Percentiles rank a stretch among this genome's conserved stretches.
These are phyloP conservation scores for Amauroascus niger DNA, from an alignment of 2,329 filamentous ascomycete genomes.

Conservation along the genomic window DNA sequence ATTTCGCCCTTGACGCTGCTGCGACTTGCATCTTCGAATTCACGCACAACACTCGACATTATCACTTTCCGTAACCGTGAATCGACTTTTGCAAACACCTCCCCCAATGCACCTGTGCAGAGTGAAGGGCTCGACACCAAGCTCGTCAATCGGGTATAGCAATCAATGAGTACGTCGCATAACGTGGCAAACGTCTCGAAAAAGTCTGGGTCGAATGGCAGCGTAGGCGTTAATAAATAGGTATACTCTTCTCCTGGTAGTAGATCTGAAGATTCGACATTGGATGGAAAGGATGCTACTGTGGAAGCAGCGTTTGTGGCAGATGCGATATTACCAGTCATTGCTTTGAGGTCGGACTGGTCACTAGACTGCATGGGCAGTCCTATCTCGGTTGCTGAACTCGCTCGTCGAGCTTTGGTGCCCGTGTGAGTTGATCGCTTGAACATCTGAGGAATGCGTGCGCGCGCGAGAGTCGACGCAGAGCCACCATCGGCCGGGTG, in stretches of 20 bases:
- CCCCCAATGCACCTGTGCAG: slow-evolving; percentile 61
- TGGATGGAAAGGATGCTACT: slow-evolving; percentile 29
- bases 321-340: slow-evolving; percentile 33
- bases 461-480: slow-evolving; percentile 61
- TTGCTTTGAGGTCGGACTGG: slow-evolving; percentile 40
- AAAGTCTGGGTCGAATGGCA: slow-evolving; percentile 95
- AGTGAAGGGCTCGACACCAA: slow-evolving; percentile 66
- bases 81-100: slow-evolving; percentile 86
- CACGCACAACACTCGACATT: slow-evolving; percentile 72
- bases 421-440: slow-evolving; percentile 51
- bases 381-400: slow-evolving; percentile 52
- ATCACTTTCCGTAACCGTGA: slow-evolving; percentile 78
- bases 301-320: slow-evolving; percentile 32
- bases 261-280: slow-evolving; percentile 50
- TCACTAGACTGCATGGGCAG: slow-evolving; percentile 44
- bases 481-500: slow-evolving; percentile 67
- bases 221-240: slow-evolving; percentile 75
- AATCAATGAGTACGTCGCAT: slow-evolving; percentile 90
- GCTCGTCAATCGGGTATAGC: slow-evolving; percentile 67
- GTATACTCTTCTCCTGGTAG: slow-evolving; percentile 78
- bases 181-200: slow-evolving; percentile 93
- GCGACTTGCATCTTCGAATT: slow-evolving; percentile 84
- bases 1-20: slow-evolving; percentile 69
- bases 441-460: slow-evolving; percentile 75
- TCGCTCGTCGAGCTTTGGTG: slow-evolving; percentile 50